phyloP scores from a whole-genome alignment of 225 moss, liverwort and hornwort species.

The Anthoceros angustus region DNA sequence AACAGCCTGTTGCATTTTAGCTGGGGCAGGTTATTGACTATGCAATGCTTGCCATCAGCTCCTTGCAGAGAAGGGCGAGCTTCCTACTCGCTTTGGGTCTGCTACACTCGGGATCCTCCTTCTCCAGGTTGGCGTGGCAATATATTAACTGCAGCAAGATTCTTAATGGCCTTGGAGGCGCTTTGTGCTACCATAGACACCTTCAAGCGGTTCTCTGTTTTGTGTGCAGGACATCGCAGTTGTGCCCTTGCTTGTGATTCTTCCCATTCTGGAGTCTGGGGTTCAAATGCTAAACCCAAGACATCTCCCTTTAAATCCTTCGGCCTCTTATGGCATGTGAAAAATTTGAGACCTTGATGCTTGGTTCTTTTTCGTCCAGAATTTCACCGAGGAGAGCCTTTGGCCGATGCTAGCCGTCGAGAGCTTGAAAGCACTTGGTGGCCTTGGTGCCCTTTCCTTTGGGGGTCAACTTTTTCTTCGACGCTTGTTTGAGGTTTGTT shows the following conservation, averaged over 20 bases:
- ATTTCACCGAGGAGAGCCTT: constrained; percentile 51
- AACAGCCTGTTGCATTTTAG: neutral
- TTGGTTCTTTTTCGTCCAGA: constrained; percentile 23
- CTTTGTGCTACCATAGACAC: too few species aligned
- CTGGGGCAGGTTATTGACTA: neutral
- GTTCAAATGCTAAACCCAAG: constrained; percentile 20
- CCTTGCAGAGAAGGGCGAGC: constrained; percentile 92
- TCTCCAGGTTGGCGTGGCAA: constrained; percentile 35
- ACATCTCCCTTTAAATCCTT: neutral
- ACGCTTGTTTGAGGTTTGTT: constrained; percentile 68
- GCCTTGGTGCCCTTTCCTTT: constrained; percentile 72
- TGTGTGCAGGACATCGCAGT: constrained; percentile 80
- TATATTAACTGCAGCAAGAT: neutral
- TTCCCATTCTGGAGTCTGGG: constrained; percentile 89
- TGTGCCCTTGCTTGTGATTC: constrained; percentile 86
- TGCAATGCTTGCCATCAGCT: constrained; percentile 31
- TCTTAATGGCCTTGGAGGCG: neutral
- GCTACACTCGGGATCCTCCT: constrained; percentile 93
- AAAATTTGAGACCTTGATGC: neutral
- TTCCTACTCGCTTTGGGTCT: constrained; percentile 93
- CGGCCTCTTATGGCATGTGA: too few species aligned
- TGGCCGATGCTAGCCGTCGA: constrained; percentile 91
- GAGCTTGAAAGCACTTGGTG: constrained; percentile 90
- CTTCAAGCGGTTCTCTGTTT: neutral
- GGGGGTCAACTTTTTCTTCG: constrained; percentile 77